Percentiles rank a stretch among this genome's conserved stretches.
phyloP scores from a whole-genome alignment of 805 yeast genomes.

The Candida chauliodis region DNA sequence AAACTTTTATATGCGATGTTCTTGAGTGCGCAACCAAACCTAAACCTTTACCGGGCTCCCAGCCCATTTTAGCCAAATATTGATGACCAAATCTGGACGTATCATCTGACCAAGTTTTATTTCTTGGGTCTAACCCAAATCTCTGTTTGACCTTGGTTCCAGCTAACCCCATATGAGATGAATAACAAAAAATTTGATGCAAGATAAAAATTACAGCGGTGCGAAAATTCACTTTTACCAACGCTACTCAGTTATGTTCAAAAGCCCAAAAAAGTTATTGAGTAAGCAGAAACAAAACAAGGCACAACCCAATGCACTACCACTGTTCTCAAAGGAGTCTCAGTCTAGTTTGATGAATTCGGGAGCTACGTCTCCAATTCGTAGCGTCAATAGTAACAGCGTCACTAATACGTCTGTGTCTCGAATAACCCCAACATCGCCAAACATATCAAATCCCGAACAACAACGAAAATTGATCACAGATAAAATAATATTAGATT shows the following conservation, averaged over 20 bases:
- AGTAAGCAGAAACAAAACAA: slow-evolving; percentile 1
- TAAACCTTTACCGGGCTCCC: slow-evolving; percentile 89
- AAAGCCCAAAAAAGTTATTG: slow-evolving; percentile 7
- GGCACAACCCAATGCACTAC: background rate
- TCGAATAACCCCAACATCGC: slow-evolving; percentile 5
- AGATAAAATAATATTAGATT: slow-evolving; percentile 34
- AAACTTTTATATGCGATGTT: slow-evolving; percentile 79
- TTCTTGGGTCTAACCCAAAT: slow-evolving; percentile 90
- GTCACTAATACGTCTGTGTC: background rate
- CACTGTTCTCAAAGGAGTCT: background rate
- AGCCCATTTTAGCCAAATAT: slow-evolving; percentile 77
- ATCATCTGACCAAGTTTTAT: slow-evolving; percentile 91
- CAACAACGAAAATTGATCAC: slow-evolving; percentile 12
- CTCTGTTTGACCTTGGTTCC: slow-evolving; percentile 78
- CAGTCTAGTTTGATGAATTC: background rate
- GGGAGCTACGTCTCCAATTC: background rate
- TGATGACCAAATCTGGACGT: slow-evolving; percentile 82
- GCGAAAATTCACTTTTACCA: background rate
- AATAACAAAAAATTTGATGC: background rate
- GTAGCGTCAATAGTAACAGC: background rate
- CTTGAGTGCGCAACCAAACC: slow-evolving; percentile 67
- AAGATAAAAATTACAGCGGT: slow-evolving; percentile 45
- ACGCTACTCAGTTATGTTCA: slow-evolving; percentile 1
- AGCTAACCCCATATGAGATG: slow-evolving; percentile 68
- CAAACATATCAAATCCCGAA: slow-evolving; percentile 1